phyloP scores from a whole-genome alignment of 108 stramenopile genomes.

The Schizochytrium sp. region DNA sequence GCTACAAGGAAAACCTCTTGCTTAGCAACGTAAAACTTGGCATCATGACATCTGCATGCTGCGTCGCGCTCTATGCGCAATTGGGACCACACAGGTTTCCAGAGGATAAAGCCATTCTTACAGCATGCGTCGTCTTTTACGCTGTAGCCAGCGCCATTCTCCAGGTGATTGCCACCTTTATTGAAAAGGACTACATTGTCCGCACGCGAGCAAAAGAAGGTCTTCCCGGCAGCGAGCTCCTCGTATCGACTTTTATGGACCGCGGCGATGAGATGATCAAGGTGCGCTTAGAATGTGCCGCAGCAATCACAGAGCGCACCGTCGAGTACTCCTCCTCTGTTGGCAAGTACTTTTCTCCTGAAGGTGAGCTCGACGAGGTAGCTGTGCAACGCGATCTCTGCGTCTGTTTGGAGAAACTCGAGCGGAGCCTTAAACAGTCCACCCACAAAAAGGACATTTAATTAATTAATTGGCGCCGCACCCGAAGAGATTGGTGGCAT shows the following conservation, averaged over 20 bases:
- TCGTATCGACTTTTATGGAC: neutral
- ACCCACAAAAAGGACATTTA: neutral
- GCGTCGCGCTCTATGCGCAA: neutral
- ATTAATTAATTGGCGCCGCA: neutral
- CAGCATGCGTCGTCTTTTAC: neutral
- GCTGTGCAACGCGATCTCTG: neutral
- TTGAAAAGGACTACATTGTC: neutral
- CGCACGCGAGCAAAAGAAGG: neutral
- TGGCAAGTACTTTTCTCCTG: neutral
- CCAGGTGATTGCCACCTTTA: neutral
- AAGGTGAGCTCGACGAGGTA: neutral
- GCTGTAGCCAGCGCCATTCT: neutral
- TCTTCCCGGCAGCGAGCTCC: neutral
- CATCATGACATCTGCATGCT: neutral
- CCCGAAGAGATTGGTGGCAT: too few relatives aligned
- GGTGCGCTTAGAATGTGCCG: neutral
- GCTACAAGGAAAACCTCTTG: neutral
- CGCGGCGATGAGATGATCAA: neutral
- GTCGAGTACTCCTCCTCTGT: neutral
- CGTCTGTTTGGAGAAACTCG: neutral
- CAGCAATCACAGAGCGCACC: neutral
- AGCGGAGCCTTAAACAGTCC: neutral
- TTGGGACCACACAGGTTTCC: neutral
- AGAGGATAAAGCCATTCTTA: neutral
- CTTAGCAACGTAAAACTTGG: neutral